A percentile compares a stretch with the other conserved stretches of the same genome.
Evolutionary conservation across 176 grass and related monocot species (phyloP).

Genomic region (Hordeum marinum): DNA sequence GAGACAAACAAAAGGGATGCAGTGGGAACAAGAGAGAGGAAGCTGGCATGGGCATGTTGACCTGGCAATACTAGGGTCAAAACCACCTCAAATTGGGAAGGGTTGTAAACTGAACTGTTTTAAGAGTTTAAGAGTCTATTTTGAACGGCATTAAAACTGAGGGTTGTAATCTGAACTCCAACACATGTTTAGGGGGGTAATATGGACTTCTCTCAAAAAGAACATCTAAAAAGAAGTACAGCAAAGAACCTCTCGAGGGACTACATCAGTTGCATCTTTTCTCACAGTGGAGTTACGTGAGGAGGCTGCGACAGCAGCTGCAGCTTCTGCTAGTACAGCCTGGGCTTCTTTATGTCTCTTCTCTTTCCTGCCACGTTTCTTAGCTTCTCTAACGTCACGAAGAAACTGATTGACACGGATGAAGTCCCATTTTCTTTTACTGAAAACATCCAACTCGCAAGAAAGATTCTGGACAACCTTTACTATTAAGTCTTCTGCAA

Average conservation of each 20-base stretch:
- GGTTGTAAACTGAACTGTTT: not conserved
- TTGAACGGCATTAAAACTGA: not conserved
- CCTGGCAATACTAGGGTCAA: not conserved
- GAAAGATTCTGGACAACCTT: constrained; percentile 78
- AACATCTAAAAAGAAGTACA: not conserved
- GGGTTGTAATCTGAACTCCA: not conserved
- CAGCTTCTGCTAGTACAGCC: constrained; percentile 82
- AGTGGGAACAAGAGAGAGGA: no score
- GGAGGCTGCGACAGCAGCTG: constrained; percentile 75
- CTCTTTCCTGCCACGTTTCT: constrained; percentile 95
- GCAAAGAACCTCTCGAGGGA: constrained; percentile 55
- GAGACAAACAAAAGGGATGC: no score
- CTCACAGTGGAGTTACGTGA: constrained; percentile 67
- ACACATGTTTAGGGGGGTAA: not conserved
- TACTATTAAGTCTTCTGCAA: constrained; percentile 68
- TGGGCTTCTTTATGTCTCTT: constrained; percentile 96
- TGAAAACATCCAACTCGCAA: constrained; percentile 57
- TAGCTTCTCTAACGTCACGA: constrained; percentile 91
- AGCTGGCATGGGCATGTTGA: no score
- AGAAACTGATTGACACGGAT: constrained; percentile 92
- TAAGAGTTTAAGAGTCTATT: not conserved
- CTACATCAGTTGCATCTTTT: constrained; percentile 65
- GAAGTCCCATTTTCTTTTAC: constrained; percentile 85
- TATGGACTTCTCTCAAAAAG: not conserved
- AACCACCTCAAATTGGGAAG: not conserved